Percentiles rank a stretch among this genome's conserved stretches.
phyloP scores from a whole-genome alignment of 2,329 filamentous ascomycete species.

The Verticillium nonalfalfae region DNA sequence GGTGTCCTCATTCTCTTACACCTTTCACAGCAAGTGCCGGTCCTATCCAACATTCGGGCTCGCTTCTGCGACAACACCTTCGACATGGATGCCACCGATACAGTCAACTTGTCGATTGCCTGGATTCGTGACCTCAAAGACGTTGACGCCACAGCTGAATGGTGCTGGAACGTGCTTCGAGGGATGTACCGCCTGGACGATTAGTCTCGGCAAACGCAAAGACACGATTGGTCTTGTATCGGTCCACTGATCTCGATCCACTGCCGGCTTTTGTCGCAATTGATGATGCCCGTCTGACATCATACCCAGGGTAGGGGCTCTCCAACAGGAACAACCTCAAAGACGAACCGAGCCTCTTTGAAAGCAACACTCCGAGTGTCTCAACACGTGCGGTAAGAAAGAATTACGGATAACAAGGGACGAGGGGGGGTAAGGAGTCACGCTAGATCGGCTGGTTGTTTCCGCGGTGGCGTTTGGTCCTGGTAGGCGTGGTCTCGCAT shows the following conservation, averaged over 20 bases:
- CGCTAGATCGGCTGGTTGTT: neutral
- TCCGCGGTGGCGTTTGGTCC: neutral
- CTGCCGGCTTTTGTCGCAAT: too few species aligned
- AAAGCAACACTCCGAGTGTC: neutral
- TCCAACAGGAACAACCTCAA: too few species aligned
- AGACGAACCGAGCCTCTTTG: too few species aligned
- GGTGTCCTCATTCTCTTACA: slow-evolving; percentile 51
- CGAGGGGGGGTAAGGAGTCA: neutral
- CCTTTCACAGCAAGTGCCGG: slow-evolving; percentile 43
- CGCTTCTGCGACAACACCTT: slow-evolving; percentile 41
- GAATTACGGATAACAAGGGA: neutral
- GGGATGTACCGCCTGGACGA: slow-evolving; percentile 35
- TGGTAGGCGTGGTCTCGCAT: neutral
- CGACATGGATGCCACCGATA: slow-evolving; percentile 42
- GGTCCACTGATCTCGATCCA: neutral
- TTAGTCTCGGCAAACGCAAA: neutral
- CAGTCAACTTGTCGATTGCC: slow-evolving; percentile 46
- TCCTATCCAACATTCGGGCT: slow-evolving; percentile 41
- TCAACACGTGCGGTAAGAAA: neutral
- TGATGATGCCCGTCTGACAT: too few species aligned
- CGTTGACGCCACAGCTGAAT: slow-evolving; percentile 46
- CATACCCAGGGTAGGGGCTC: too few species aligned
- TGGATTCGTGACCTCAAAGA: slow-evolving; percentile 53
- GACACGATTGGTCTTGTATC: neutral
- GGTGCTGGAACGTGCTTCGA: slow-evolving; percentile 47